Conservation (phyloP, 1,284 basidiomycete genomes). For the Naganishia sp. region DNA sequence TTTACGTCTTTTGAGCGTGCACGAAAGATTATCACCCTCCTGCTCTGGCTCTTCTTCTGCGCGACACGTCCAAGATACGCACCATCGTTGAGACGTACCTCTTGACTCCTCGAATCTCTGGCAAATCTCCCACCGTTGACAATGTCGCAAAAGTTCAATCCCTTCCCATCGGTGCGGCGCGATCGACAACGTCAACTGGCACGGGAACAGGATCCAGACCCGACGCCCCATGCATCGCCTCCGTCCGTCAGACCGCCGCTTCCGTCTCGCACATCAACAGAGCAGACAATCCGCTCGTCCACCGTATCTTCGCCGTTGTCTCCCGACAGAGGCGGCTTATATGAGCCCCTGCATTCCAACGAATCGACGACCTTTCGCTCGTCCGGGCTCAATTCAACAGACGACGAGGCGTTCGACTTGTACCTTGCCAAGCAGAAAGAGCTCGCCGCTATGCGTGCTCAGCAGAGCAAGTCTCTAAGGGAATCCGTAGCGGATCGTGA, state of each 20-base stretch:
- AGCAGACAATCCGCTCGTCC: constrained; percentile 20
- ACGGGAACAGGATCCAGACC: constrained; percentile 2
- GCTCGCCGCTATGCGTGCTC: constrained; percentile 3
- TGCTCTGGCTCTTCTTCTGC: no score
- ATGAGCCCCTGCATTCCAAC: not conserved
- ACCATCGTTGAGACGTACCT: no score
- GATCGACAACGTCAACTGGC: constrained; percentile 22
- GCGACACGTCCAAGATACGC: no score
- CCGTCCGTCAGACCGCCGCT: not conserved
- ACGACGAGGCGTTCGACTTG: constrained; percentile 26
- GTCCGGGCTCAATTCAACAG: constrained; percentile 11
- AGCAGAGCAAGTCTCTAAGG: not conserved
- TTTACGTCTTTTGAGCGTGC: no score
- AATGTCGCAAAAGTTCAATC: constrained; percentile 8
- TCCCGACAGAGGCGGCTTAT: not conserved
- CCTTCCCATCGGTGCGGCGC: constrained; percentile 21
- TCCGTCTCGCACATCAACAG: constrained; percentile 7
- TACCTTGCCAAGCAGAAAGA: constrained; percentile 21
- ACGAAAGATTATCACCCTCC: no score
- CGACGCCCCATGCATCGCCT: not conserved
- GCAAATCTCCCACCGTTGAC: no score
- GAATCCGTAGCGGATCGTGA: constrained; percentile 8
- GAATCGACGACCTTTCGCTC: constrained; percentile 1
- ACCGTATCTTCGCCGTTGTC: not conserved
- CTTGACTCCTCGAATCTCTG: no score